Percentiles rank a stretch among this genome's conserved stretches.
phyloP scores from a whole-genome alignment of 148 eudicot genomes.

The Tetragonia tetragonoides region DNA sequence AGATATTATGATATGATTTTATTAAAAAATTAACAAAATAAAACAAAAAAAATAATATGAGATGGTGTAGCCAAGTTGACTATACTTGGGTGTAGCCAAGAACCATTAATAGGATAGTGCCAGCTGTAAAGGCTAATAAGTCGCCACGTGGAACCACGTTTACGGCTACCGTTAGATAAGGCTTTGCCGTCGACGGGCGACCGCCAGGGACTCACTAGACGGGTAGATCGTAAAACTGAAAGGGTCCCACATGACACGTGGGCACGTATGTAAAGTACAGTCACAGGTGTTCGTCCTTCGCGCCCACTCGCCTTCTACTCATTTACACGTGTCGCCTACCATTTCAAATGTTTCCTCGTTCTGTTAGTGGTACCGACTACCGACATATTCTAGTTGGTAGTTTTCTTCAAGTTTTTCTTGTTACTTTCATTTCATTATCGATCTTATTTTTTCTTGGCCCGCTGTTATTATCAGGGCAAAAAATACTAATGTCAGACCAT shows the following conservation, averaged over 20 bases:
- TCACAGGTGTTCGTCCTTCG: conserved; percentile 1
- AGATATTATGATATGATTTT: no score
- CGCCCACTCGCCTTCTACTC: neutral
- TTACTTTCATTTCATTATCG: no score
- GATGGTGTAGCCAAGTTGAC: no score
- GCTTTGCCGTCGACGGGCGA: neutral
- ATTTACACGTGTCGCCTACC: neutral
- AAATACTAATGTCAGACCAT: no score
- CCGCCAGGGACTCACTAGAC: neutral
- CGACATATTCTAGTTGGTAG: no score
- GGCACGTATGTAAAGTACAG: neutral
- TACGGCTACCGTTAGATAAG: neutral
- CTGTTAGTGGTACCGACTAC: no score
- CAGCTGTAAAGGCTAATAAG: neutral
- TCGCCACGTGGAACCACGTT: neutral
- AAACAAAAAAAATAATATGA: no score
- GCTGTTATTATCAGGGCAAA: no score
- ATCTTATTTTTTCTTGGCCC: no score
- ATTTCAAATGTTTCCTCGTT: no score
- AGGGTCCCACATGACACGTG: conserved; percentile 8
- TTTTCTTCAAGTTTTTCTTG: no score
- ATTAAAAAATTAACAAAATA: no score
- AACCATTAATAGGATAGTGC: neutral
- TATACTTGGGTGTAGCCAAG: neutral
- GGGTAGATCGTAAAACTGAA: neutral